A percentile compares a stretch with the other conserved stretches of the same genome.
Conservation (phyloP, 1,284 basidiomycete genomes). For the Malassezia nana region DNA sequence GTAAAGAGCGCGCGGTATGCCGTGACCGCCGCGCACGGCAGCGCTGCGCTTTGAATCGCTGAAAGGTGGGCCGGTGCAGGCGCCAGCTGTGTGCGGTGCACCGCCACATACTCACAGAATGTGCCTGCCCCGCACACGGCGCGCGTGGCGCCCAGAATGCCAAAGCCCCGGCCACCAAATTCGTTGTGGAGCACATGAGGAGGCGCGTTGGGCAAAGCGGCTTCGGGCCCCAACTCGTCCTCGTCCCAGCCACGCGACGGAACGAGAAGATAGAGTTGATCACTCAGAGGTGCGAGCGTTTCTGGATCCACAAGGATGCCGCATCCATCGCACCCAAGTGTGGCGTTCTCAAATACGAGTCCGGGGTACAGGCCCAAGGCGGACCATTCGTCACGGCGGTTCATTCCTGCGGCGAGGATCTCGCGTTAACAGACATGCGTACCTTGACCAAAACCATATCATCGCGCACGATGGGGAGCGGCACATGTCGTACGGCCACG, state of each 20-base stretch:
- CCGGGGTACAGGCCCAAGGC: constrained; percentile 62
- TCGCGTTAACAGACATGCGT: background rate
- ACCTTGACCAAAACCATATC: constrained; percentile 32
- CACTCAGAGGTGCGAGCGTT: constrained; percentile 1
- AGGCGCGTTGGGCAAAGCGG: constrained; percentile 23
- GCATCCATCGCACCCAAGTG: constrained; percentile 63
- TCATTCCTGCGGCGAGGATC: constrained; percentile 60
- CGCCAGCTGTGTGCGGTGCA: constrained; percentile 63
- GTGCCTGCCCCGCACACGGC: constrained; percentile 53
- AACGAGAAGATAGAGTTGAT: constrained; percentile 58
- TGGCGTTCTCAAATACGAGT: constrained; percentile 56
- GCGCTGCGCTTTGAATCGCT: constrained; percentile 62
- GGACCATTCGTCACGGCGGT: constrained; percentile 69
- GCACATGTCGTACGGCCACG: constrained; percentile 23
- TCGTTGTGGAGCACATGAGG: constrained; percentile 22
- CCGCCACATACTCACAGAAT: constrained; percentile 65
- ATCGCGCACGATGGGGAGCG: constrained; percentile 19
- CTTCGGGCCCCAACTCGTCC: constrained; percentile 54
- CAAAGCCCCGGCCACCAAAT: constrained; percentile 35
- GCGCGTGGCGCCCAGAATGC: constrained; percentile 33
- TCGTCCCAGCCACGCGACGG: constrained; percentile 66
- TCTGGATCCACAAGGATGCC: constrained; percentile 17
- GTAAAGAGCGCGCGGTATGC: constrained; percentile 72
- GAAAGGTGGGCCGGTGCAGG: constrained; percentile 61
- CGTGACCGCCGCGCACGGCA: constrained; percentile 67